phyloP scores from a whole-genome alignment of 148 eudicot species.

The Chenopodium berlandieri region DNA sequence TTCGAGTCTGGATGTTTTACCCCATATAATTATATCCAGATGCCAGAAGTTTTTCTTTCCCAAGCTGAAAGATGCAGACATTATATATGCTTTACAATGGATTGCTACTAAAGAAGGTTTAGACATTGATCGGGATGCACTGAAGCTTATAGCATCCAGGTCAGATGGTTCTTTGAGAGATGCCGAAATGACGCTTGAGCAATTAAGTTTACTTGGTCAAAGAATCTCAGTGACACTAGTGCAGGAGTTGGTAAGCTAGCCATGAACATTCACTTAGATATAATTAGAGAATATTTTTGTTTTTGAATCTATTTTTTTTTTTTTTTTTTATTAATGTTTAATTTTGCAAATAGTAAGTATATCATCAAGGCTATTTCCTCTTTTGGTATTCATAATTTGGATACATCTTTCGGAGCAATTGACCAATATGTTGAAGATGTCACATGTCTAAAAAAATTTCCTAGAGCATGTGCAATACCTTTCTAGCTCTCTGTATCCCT shows the following conservation, averaged over 20 bases:
- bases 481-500: too few species aligned
- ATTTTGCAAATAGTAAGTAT: neutral
- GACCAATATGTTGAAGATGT: neutral
- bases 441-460: too few species aligned
- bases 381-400: neutral
- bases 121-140: constrained; percentile 78
- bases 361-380: neutral
- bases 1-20: constrained; percentile 87
- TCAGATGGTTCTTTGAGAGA: constrained; percentile 97
- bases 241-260: constrained; percentile 74
- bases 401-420: neutral
- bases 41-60: constrained; percentile 97
- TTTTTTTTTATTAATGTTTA: neutral
- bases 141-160: constrained; percentile 88
- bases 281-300: neutral
- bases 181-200: constrained; percentile 98
- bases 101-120: constrained; percentile 84
- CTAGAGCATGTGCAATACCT: too few species aligned
- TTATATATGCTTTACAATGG: constrained; percentile 76
- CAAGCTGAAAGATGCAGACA: constrained; percentile 88
- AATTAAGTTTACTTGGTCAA: constrained; percentile 86
- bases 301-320: neutral
- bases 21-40: constrained; percentile 84
- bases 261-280: neutral
- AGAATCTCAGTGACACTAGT: constrained; percentile 77